Evolutionary conservation across 768 basidiomycete species (phyloP).

Genomic region (Amanita pallidorosea): DNA sequence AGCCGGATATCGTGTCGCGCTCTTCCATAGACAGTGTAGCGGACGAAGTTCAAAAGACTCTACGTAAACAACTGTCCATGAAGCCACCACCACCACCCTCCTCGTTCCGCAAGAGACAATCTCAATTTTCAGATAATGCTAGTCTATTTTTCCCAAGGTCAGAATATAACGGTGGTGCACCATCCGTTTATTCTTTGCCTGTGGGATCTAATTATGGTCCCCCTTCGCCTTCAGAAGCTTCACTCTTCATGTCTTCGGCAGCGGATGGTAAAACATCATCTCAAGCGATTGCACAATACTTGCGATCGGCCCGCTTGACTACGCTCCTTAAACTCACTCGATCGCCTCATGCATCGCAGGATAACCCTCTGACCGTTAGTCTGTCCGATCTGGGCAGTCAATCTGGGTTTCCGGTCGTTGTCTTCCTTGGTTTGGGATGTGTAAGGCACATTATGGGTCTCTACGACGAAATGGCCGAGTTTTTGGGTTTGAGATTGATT

Average conservation of each 20-base stretch:
- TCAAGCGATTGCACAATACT: constrained; percentile 75
- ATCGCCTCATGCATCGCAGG: constrained; percentile 67
- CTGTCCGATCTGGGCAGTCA: constrained; percentile 87
- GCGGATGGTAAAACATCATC: constrained; percentile 37
- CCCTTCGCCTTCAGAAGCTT: constrained; percentile 35
- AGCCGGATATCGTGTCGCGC: constrained; percentile 57
- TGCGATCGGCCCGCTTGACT: constrained; percentile 80
- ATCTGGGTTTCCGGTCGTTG: constrained; percentile 77
- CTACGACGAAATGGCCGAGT: constrained; percentile 93
- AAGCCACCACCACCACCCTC: constrained; percentile 29
- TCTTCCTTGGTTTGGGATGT: constrained; percentile 90
- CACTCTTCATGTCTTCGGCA: constrained; percentile 21
- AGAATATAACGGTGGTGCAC: constrained; percentile 31
- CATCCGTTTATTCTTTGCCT: constrained; percentile 42
- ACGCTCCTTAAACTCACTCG: constrained; percentile 71
- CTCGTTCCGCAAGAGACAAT: constrained; percentile 37
- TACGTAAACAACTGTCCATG: constrained; percentile 45
- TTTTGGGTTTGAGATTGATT: constrained; percentile 77
- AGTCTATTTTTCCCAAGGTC: constrained; percentile 46
- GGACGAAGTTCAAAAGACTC: constrained; percentile 65
- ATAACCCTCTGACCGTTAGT: constrained; percentile 72
- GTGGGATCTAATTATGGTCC: constrained; percentile 33
- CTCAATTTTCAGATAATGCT: constrained; percentile 44
- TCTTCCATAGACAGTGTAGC: constrained; percentile 86
- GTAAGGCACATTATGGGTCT: constrained; percentile 92